Evolutionary conservation across 371 early-diverging fungal species (phyloP), one percentile per base, ranked within the genome.

Genomic region (Rhizopus delemar): DNA sequence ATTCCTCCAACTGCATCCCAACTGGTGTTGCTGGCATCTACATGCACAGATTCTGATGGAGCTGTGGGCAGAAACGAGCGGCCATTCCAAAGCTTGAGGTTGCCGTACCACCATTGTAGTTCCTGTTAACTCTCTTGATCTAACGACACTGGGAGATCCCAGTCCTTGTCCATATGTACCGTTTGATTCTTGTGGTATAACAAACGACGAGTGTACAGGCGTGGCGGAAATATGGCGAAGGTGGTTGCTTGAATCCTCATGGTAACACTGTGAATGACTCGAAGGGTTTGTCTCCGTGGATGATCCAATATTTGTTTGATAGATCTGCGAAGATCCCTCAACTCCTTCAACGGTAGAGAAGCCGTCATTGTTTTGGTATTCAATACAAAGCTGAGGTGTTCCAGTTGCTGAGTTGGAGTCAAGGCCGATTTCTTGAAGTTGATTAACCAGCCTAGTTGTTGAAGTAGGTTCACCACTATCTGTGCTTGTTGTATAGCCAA

Each of bases 301-400:
- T 56, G 46, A 11, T 53, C 8, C n/a, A 53, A 34, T 15, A 62
- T 41, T 9, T 56, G 48, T 13, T 57, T 56, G 45, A 62, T 62
- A 2, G 48, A 53, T 5, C 62, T 46, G 4, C 66, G 59, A 2
- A 70, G 35, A 32, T 74, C 66, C 33, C 70, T 9, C 6, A 70
- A 15, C 53, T 59, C 52, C 31, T 43, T 33, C 16, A 35, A 16
- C 15, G 58, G 55, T 32, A 54, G 45, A 12, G 8, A 3, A 11
- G 59, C 53, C 22, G 46, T 66, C 63, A 70, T 70, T 13, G 53
- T 22, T 16, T 7, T 39, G 28, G 62, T 63, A 57, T 62, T 49
- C 60, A 74, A 50, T 4, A 51, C 51, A 53, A 68, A 66, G 28
- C 74, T 66, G 3, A 73, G 59, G 41, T 69, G 68, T 51, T 35